These are phyloP conservation scores for Tympanopsis confertula DNA, from an alignment of 2,329 filamentous ascomycete genomes.

Conservation along the genomic window DNA sequence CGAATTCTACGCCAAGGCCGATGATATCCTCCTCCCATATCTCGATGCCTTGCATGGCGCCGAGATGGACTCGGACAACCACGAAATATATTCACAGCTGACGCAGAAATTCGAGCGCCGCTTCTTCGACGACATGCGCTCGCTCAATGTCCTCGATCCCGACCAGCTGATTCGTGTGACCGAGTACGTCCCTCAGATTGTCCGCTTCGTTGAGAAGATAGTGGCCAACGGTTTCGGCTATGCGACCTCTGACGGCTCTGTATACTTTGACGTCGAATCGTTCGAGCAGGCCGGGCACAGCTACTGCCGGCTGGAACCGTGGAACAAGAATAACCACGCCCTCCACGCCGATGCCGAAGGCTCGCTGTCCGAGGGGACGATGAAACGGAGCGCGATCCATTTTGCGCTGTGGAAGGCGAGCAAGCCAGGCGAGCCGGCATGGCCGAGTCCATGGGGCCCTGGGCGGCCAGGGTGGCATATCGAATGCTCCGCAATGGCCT, in stretches of 20 bases:
- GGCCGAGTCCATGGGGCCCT: conserved; percentile 56
- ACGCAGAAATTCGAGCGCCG: conserved; percentile 54
- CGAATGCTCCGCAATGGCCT: conserved; percentile 65
- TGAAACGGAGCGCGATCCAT: conserved; percentile 52
- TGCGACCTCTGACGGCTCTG: conserved; percentile 47
- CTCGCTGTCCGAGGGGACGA: conserved; percentile 41
- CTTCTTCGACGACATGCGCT: conserved; percentile 58
- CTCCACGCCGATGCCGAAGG: conserved; percentile 60
- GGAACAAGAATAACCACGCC: conserved; percentile 53
- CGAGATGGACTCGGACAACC: conserved; percentile 44
- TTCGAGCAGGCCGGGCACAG: conserved; percentile 53
- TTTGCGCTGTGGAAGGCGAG: conserved; percentile 64
- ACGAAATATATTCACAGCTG: conserved; percentile 55
- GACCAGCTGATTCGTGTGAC: conserved; percentile 56
- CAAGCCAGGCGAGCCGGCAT: conserved; percentile 57
- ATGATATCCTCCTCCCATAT: conserved; percentile 54
- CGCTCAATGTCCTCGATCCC: conserved; percentile 53
- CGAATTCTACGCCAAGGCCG: conserved; percentile 42
- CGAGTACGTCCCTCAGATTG: conserved; percentile 57
- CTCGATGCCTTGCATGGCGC: conserved; percentile 46
- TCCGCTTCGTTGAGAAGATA: conserved; percentile 54
- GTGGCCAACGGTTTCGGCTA: conserved; percentile 58
- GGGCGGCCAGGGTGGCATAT: conserved; percentile 66
- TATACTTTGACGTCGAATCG: conserved; percentile 62
- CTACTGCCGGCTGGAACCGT: conserved; percentile 60